phyloP scores from a whole-genome alignment of 208 protist species.

The Tetramitus jugosus region DNA sequence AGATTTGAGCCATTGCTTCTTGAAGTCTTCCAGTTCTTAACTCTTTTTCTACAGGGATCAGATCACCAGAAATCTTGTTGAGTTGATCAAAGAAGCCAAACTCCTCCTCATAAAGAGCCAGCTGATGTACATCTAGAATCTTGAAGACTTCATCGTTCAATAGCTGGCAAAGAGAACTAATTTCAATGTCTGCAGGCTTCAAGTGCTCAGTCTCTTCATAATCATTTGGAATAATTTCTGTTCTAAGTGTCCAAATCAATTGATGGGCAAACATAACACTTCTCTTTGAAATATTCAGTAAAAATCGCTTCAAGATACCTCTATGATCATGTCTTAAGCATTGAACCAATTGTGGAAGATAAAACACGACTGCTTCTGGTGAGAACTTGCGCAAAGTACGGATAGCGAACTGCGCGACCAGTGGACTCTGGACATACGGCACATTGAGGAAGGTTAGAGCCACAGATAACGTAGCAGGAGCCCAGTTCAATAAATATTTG shows the following conservation, averaged over 20 bases:
- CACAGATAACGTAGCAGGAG: background rate
- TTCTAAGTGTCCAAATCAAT: conserved; percentile 19
- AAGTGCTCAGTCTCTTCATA: background rate
- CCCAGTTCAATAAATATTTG: conserved; percentile 5
- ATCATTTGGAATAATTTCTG: background rate
- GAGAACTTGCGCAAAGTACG: background rate
- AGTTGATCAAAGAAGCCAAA: conserved; percentile 15
- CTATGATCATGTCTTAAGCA: background rate
- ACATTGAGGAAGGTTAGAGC: conserved; percentile 1
- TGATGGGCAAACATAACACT: conserved; percentile 16
- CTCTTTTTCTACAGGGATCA: background rate
- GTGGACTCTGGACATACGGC: background rate
- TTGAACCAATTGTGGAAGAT: conserved; percentile 18
- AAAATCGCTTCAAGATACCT: background rate
- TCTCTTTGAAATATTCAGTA: background rate
- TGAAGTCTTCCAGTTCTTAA: background rate
- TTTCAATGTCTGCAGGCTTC: background rate
- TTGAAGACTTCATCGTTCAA: background rate
- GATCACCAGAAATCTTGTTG: background rate
- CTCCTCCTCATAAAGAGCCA: background rate
- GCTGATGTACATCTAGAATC: background rate
- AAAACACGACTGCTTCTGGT: conserved; percentile 11
- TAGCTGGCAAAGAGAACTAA: background rate
- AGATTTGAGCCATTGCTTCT: background rate
- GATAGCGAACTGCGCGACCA: background rate